These are phyloP conservation scores for Colletotrichum endophyticum DNA, from an alignment of 2,329 filamentous ascomycete genomes.

Conservation along the genomic window DNA sequence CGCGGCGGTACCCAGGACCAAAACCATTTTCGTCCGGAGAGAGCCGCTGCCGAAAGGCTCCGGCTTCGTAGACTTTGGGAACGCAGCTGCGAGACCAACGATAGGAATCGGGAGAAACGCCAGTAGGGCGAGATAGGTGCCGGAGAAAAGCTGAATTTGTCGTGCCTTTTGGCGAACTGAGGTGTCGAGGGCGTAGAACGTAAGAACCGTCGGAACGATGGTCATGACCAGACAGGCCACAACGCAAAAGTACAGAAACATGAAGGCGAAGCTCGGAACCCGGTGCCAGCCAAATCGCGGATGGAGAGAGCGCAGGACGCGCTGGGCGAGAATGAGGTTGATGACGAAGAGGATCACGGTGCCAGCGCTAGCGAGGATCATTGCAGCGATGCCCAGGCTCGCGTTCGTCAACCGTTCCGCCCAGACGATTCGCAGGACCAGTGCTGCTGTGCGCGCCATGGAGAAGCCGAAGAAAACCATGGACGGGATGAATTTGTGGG, in stretches of 20 bases:
- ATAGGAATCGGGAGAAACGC: background rate
- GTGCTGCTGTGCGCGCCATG: background rate
- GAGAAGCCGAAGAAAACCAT: background rate
- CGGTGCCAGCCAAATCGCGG: background rate
- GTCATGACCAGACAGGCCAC: background rate
- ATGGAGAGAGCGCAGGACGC: background rate
- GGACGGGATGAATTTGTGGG: background rate
- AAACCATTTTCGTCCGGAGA: background rate
- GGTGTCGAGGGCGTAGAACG: background rate
- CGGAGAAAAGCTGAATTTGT: background rate
- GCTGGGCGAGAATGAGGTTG: background rate
- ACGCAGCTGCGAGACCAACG: background rate
- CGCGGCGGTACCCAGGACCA: background rate
- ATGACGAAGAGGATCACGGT: background rate
- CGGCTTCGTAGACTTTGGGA: background rate
- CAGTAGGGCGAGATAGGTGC: background rate
- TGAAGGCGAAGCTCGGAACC: background rate
- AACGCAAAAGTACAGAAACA: background rate
- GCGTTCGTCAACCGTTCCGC: background rate
- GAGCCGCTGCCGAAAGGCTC: background rate
- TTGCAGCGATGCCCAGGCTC: background rate
- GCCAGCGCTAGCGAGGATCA: background rate
- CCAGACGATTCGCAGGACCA: background rate
- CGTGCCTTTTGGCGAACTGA: background rate
- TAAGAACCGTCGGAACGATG: background rate